Conservation (phyloP, 495 filamentous ascomycete species). For the Staphylotrichum tortipilum region DNA sequence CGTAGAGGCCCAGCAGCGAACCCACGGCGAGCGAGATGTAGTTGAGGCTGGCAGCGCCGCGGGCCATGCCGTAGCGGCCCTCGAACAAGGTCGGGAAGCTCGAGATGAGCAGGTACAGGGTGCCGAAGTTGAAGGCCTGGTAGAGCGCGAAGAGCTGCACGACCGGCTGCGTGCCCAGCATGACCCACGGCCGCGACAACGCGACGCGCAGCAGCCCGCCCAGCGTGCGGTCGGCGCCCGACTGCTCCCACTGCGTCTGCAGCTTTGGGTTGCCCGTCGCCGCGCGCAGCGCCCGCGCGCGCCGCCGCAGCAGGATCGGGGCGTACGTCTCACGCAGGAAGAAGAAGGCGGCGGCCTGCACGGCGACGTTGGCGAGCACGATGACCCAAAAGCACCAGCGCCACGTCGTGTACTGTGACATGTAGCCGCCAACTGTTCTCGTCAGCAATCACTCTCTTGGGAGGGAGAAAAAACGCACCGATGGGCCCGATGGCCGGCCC, state of each 20-base stretch:
- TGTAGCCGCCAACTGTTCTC: constrained; percentile 31
- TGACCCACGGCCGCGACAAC: too few relatives aligned
- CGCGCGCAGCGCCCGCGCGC: constrained; percentile 41
- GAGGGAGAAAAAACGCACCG: background rate
- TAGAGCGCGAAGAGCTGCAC: constrained; percentile 54
- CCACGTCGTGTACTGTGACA: constrained; percentile 33
- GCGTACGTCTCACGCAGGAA: constrained; percentile 54
- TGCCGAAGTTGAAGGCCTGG: constrained; percentile 63
- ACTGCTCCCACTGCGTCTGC: constrained; percentile 8
- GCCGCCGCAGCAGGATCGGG: constrained; percentile 49
- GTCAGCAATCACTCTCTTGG: too few relatives aligned
- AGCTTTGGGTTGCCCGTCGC: constrained; percentile 43
- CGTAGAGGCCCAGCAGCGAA: constrained; percentile 1
- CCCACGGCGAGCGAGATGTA: constrained; percentile 35
- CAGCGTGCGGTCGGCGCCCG: too few relatives aligned
- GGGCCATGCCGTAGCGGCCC: constrained; percentile 43
- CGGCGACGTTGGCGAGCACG: constrained; percentile 26
- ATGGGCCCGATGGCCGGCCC: constrained; percentile 50
- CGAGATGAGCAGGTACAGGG: constrained; percentile 66
- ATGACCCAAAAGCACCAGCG: constrained; percentile 51
- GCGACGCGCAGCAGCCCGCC: too few relatives aligned
- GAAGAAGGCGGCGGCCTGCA: constrained; percentile 23
- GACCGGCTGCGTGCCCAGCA: constrained; percentile 42
- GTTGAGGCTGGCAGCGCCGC: constrained; percentile 46
- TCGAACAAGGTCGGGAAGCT: constrained; percentile 54